Evolutionary conservation across 2,329 filamentous ascomycete genomes (phyloP), one percentile per base, ranked within the genome.

Genomic region (Paradendryphiella salina): DNA sequence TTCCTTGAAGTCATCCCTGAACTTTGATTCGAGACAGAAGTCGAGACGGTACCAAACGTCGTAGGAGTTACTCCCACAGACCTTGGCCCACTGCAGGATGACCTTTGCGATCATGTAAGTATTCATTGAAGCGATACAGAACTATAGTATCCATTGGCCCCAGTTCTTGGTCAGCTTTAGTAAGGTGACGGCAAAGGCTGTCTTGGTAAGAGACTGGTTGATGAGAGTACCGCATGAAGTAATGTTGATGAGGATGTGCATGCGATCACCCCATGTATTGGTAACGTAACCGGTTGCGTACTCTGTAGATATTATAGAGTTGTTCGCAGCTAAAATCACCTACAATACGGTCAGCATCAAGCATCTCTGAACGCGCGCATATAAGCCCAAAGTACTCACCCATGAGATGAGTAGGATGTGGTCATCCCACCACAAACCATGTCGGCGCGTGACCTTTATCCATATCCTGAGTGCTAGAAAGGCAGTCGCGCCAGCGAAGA

Each of bases 231-330:
- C 71, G 49, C 72, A 75, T 5, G 72, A 74, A 28, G 67, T 67
- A 18, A 73, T 63, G 57, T 77, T 79, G 71, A 81, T 80, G 47
- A 82, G 68, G 56, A 81, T 80, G 59, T 79, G 77, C 79, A 81
- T 81, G 46, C 73, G 74, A 54, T 80, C 77, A 50, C 78, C 75
- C 79, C 79, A 82, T 14, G 67, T 60, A n/a, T 76, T 63, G 1
- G 69, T 63, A 4, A 79, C 73, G 53, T 81, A 81, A 42, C 78
- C 79, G 6, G 75, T 80, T 5, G 75, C 77, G 48, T 77, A 81
- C 50, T 81, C 69, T 39, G 75, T 56, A 1, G 76, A 63, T 46
- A 80, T 80, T 13, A 81, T 59, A 39, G 64, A 73, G 52, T 81
- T 73, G 61, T 77, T 80, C 26, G 50, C 44, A n/a, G 77, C 64